phyloP scores from a whole-genome alignment of 306 rosid genomes.

The Nissolia schottii region DNA sequence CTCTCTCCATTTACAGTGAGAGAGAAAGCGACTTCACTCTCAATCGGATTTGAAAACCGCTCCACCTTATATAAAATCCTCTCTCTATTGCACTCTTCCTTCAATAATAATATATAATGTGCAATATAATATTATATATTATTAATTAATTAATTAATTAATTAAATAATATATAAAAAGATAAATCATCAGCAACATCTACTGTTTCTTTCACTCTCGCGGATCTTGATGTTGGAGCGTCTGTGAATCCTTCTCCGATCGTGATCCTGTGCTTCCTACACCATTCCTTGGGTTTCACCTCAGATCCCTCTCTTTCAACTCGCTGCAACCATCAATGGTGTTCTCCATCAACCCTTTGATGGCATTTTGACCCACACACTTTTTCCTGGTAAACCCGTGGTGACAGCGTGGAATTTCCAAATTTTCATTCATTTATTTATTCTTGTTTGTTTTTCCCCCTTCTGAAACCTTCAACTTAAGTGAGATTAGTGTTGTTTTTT shows the following conservation, averaged over 20 bases:
- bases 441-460: neutral
- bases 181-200: neutral
- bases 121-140: neutral
- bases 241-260: conserved; percentile 51
- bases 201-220: conserved; percentile 37
- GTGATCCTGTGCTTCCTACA: conserved; percentile 33
- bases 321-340: conserved; percentile 17
- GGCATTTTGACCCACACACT: conserved; percentile 40
- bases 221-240: conserved; percentile 48
- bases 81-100: neutral
- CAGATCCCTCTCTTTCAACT: conserved; percentile 47
- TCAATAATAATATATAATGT: neutral
- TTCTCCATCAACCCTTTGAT: conserved; percentile 21
- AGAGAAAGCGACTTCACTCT: conserved; percentile 17
- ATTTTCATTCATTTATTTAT: conserved; percentile 19
- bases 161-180: neutral
- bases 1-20: conserved; percentile 12
- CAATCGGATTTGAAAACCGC: conserved; percentile 34
- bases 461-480: neutral
- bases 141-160: too few relatives aligned
- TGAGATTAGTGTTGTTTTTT: neutral
- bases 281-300: conserved; percentile 3
- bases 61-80: neutral
- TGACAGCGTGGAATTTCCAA: conserved; percentile 3
- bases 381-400: conserved; percentile 38